Evolutionary conservation across 257 asterid species (phyloP), one percentile per base, ranked within the genome.

Genomic region (Echites panduratus): DNA sequence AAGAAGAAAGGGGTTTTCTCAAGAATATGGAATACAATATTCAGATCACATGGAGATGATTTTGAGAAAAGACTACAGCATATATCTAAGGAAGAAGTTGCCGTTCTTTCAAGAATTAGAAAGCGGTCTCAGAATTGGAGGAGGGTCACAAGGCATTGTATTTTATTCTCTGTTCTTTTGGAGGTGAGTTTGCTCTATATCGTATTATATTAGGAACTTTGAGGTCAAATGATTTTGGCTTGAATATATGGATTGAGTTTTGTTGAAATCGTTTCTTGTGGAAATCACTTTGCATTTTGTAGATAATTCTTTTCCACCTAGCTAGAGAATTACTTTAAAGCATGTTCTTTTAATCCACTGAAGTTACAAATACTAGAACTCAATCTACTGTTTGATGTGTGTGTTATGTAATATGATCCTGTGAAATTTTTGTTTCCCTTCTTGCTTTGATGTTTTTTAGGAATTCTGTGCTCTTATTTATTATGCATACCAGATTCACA

Each of bases 21-120:
- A 48, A 88, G 92, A 85, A 66, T 90, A 62, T 94, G 96, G 96
- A 83, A 80, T 79, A 85, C 84, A 44, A 62, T 94, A 73, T 88
- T 87, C 74, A 79, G 97, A 81, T 76, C 78, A 38, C 86, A 74
- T 54, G 86, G 89, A 68, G 93, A 90, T 58, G 96, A 94, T 83
- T 90, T 89, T 68, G 98, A 91, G 85, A 91, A 91, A 86, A 84
- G 98, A 80, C 79, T 94, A 90, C 78, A 91, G 82, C 81, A 90
- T 74, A 90, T 94, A 78, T 83, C 95, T 49, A 94, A 90, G 88
- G 96, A 94, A 84, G 99, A 94, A 87, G 89, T 89, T 68, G 75
- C 87, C 43, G 87, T 90, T 77, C 90, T 86, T 76, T 75, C 87
- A 48, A 86, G 94, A 82, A 85, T 89, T 40, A 81, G 79, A 52